Conservation (phyloP, 2,329 filamentous ascomycete species). For the Neofusicoccum laricinum region DNA sequence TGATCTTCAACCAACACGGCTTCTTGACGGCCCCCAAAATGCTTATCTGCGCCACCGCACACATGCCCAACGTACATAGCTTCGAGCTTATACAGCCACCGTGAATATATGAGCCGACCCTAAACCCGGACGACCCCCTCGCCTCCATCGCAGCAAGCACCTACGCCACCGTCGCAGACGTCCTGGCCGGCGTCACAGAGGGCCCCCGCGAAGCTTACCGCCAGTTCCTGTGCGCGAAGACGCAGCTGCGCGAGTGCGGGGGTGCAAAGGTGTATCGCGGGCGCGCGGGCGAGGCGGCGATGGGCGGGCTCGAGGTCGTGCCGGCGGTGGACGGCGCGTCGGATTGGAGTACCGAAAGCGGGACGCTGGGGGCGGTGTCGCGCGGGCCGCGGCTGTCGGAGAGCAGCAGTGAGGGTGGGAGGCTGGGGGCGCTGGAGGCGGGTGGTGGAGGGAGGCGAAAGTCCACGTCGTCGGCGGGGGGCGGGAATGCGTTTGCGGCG, state of each 20-base stretch:
- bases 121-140: background rate
- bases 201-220: background rate
- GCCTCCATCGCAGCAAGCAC: background rate
- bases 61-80: background rate
- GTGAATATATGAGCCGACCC: too few species aligned
- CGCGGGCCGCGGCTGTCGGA: too few species aligned
- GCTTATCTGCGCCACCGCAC: background rate
- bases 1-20: too few species aligned
- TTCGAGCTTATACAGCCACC: too few species aligned
- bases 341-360: background rate
- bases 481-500: background rate
- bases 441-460: background rate
- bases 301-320: too few species aligned
- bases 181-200: background rate
- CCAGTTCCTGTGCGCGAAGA: background rate
- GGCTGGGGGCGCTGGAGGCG: too few species aligned
- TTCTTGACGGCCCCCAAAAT: too few species aligned
- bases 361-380: background rate
- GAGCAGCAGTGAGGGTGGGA: background rate
- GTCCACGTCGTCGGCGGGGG: too few species aligned
- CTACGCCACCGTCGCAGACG: background rate
- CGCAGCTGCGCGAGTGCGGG: background rate
- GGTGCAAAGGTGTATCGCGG: background rate
- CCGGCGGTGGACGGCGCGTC: too few species aligned
- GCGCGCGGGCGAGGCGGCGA: too few species aligned